A percentile compares a stretch with the other conserved stretches of the same genome.
Conservation (phyloP, 23 red algal genomes). For the Chondrus crispus region DNA sequence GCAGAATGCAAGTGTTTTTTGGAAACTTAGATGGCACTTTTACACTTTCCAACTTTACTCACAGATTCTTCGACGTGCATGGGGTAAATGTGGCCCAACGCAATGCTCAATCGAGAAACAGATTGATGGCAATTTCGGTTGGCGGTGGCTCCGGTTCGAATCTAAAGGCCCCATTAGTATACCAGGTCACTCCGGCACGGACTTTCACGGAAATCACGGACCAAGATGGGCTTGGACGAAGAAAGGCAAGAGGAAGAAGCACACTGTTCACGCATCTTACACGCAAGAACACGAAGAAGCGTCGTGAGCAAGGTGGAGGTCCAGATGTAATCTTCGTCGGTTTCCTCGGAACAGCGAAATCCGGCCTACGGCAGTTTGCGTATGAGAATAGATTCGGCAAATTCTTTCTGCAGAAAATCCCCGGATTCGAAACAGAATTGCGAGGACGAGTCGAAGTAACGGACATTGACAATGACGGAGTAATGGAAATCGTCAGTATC, state of each 20-base stretch:
- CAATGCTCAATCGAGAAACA: background rate
- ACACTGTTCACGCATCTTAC: background rate
- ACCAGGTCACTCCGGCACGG: background rate
- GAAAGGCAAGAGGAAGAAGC: background rate
- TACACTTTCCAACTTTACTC: background rate
- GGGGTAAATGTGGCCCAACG: background rate
- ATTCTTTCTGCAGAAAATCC: background rate
- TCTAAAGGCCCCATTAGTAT: background rate
- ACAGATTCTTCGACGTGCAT: background rate
- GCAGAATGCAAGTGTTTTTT: background rate
- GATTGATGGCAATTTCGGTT: background rate
- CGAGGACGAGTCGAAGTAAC: slow-evolving; percentile 1
- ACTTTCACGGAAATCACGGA: background rate
- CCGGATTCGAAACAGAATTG: background rate
- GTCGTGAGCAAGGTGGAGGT: background rate
- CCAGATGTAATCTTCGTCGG: background rate
- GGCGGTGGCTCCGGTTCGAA: background rate
- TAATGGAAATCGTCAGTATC: slow-evolving; percentile 27
- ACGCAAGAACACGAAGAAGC: background rate
- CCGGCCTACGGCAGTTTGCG: slow-evolving; percentile 21
- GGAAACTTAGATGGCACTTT: background rate
- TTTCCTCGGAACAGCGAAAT: background rate
- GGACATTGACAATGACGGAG: slow-evolving; percentile 33
- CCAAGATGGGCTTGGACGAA: background rate
- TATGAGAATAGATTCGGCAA: slow-evolving; percentile 24